Evolutionary conservation across 2,329 filamentous ascomycete genomes (phyloP), one percentile per base, ranked within the genome.

Genomic region (Aspergillus tubingensis): DNA sequence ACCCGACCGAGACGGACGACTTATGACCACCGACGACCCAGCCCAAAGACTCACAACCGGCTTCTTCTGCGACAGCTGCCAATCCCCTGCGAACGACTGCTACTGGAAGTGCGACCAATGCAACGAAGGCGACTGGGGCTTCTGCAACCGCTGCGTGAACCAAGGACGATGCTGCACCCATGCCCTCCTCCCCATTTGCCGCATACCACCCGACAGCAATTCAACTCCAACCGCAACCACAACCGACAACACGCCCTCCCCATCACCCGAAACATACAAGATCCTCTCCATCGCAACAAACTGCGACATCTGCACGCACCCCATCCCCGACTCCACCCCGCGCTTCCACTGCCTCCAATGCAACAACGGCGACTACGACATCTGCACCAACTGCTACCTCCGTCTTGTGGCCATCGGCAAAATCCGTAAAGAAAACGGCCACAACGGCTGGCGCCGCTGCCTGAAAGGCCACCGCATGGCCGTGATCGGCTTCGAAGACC

Each of bases 71-170:
- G 86, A 89, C 39, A 84, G 85, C 51, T 97, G 94, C 73, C 80
- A 84, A 17, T 81, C 84, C 0, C 90, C 87, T 80, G 85, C 91
- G 0, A 93, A 96, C 68, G 85, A 89, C 54, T 95, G 91, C 76
- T 96, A 91, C 76, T 98, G 93, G 94, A 88, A 91, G 63, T 98
- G 94, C 74, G 86, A 90, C 61, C 75, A 83, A 25, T 98, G 94
- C 77, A 96, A 96, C 68, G 88, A 95, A 63, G 94, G 92, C 5
- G 93, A 96, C 71, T 98, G 93, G 93, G 94, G 94, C 0, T 97
- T 91, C 73, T 98, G 94, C 77, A 92, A 93, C 68, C 80, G 83
- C 62, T 98, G 94, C 66, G 91, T 96, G 30, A 93, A 94, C 61
- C 87, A 89, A 73, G 92, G 91, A 15, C 83, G 84, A 61, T 90